Conservation (phyloP, 2,329 filamentous ascomycete species). For the Fusarium heterosporum region DNA sequence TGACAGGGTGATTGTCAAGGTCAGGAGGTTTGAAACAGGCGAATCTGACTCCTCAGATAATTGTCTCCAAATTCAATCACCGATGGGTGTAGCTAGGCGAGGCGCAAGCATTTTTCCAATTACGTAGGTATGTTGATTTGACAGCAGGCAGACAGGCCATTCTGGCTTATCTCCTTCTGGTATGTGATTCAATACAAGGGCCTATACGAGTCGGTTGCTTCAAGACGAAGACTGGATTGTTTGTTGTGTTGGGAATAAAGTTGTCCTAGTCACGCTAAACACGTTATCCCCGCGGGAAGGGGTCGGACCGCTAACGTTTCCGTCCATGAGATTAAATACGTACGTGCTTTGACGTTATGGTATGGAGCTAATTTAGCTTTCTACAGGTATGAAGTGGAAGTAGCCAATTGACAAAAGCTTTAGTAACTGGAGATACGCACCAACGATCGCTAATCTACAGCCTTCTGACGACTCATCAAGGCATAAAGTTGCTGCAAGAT, state of each 20-base stretch:
- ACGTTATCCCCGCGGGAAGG: constrained; percentile 14
- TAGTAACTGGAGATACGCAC: background rate
- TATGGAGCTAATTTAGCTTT: background rate
- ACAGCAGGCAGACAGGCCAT: background rate
- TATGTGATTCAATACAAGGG: background rate
- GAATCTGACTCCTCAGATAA: background rate
- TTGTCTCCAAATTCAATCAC: background rate
- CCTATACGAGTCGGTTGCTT: background rate
- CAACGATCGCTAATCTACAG: background rate
- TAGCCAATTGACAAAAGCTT: background rate
- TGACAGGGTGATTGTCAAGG: background rate
- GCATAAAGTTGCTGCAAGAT: constrained; percentile 1
- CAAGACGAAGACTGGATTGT: background rate
- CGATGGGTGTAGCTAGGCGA: background rate
- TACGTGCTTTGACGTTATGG: constrained; percentile 1
- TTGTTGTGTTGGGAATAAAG: constrained; percentile 38
- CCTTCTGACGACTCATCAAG: background rate
- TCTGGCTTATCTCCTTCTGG: background rate
- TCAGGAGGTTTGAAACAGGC: background rate
- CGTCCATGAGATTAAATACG: background rate
- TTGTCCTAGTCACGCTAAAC: constrained; percentile 34
- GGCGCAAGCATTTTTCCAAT: background rate
- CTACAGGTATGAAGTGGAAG: constrained; percentile 1
- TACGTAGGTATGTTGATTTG: background rate
- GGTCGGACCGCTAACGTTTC: constrained; percentile 24